Evolutionary conservation across 2,329 filamentous ascomycete species (phyloP).

Genomic region (Plenodomus tracheiphilus): DNA sequence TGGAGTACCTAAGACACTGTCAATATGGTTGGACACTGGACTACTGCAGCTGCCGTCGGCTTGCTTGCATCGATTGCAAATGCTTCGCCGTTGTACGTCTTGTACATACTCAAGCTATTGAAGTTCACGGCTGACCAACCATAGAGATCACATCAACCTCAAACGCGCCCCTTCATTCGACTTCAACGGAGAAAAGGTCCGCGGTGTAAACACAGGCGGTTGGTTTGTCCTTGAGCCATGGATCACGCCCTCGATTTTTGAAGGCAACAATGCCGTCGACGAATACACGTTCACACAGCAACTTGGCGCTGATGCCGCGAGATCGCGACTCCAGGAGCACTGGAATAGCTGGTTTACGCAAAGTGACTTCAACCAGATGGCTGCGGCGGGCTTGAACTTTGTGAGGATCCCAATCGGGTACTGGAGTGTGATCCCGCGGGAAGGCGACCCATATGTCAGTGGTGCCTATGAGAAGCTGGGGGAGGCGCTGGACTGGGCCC

Average conservation of each 20-base stretch:
- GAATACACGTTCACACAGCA: constrained; percentile 59
- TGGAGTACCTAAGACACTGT: constrained; percentile 8
- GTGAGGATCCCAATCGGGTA: constrained; percentile 69
- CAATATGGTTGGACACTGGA: constrained; percentile 35
- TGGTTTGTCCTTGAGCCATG: constrained; percentile 68
- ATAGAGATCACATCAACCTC: neutral
- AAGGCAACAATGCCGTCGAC: constrained; percentile 58
- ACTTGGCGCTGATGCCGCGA: constrained; percentile 55
- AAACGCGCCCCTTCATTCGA: constrained; percentile 51
- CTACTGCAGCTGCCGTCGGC: constrained; percentile 27
- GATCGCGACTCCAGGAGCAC: constrained; percentile 55
- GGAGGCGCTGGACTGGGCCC: constrained; percentile 62
- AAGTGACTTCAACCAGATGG: constrained; percentile 60
- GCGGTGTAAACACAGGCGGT: constrained; percentile 67
- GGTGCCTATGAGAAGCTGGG: constrained; percentile 64
- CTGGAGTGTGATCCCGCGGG: constrained; percentile 60
- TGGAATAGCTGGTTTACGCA: constrained; percentile 63
- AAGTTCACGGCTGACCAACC: constrained; percentile 18
- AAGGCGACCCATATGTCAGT: constrained; percentile 64
- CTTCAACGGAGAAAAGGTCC: constrained; percentile 59
- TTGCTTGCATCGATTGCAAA: constrained; percentile 35
- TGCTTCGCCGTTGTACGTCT: constrained; percentile 36
- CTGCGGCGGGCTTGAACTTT: constrained; percentile 62
- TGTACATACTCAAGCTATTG: neutral
- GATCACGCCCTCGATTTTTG: constrained; percentile 66